These are phyloP conservation scores for Talaromyces sp. DNA, from an alignment of 2,329 filamentous ascomycete species.

Conservation along the genomic window DNA sequence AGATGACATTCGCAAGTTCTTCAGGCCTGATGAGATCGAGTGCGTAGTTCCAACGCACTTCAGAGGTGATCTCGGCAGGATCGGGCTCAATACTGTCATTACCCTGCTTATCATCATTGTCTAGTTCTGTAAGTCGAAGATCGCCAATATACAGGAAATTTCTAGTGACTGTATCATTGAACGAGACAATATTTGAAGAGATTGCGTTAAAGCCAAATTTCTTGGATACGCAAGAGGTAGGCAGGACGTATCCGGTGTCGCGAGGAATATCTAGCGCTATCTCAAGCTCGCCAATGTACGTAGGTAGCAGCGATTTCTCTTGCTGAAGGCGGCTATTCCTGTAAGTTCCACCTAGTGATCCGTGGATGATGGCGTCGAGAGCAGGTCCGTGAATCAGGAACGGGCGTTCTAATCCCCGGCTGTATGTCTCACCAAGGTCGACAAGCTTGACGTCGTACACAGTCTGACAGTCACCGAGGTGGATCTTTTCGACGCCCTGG, in stretches of 20 bases:
- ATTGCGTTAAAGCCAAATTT: neutral
- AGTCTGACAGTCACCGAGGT: neutral
- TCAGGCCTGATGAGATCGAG: neutral
- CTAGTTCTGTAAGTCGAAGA: neutral
- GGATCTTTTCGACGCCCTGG: slow-evolving; percentile 8
- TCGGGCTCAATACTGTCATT: neutral
- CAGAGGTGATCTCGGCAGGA: neutral
- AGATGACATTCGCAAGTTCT: neutral
- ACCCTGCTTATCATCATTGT: neutral
- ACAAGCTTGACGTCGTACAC: neutral
- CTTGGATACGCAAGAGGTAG: neutral
- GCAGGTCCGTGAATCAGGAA: neutral
- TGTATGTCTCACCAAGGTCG: neutral
- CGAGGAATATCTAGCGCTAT: neutral
- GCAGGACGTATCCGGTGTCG: neutral
- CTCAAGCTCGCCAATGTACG: neutral
- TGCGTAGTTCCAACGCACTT: neutral
- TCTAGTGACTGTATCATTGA: neutral
- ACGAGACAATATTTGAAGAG: neutral
- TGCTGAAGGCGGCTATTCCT: neutral
- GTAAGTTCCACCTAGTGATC: neutral
- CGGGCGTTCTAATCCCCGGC: neutral
- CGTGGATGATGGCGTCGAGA: neutral
- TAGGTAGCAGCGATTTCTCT: neutral
- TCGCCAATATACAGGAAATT: neutral